phyloP scores from a whole-genome alignment of 768 basidiomycete genomes.

The Dacryopinax spathularia region DNA sequence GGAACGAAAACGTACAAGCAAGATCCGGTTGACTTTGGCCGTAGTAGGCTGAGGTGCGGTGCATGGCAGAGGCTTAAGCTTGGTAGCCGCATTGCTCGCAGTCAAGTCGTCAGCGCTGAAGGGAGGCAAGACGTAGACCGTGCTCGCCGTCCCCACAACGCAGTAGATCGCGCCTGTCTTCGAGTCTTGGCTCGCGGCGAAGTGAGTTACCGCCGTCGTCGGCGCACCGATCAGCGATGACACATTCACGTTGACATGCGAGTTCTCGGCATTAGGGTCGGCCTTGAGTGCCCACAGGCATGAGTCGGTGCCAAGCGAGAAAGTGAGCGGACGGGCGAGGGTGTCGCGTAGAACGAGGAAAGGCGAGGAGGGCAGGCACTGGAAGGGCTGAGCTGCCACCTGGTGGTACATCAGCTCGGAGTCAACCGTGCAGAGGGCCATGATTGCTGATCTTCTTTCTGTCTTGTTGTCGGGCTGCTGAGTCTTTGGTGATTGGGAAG shows the following conservation, averaged over 20 bases:
- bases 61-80: not conserved
- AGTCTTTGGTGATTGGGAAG: not conserved
- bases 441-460: not conserved
- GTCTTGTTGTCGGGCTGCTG: too few relatives aligned
- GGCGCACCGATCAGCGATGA: not conserved
- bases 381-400: not conserved
- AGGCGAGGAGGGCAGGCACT: not conserved
- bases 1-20: not conserved
- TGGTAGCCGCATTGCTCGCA: not conserved
- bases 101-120: not conserved
- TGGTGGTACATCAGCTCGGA: not conserved
- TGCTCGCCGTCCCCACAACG: not conserved
- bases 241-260: not conserved
- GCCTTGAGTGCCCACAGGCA: not conserved
- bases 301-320: not conserved
- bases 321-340: not conserved
- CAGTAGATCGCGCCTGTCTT: not conserved
- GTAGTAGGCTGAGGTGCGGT: not conserved
- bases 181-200: not conserved
- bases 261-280: not conserved
- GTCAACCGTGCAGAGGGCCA: not conserved
- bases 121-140: not conserved
- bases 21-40: not conserved
- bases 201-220: not conserved
- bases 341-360: not conserved